A percentile compares a stretch with the other conserved stretches of the same genome.
These are phyloP conservation scores for Tetracladium maxilliforme DNA, from an alignment of 2,329 filamentous ascomycete genomes.

Conservation along the genomic window DNA sequence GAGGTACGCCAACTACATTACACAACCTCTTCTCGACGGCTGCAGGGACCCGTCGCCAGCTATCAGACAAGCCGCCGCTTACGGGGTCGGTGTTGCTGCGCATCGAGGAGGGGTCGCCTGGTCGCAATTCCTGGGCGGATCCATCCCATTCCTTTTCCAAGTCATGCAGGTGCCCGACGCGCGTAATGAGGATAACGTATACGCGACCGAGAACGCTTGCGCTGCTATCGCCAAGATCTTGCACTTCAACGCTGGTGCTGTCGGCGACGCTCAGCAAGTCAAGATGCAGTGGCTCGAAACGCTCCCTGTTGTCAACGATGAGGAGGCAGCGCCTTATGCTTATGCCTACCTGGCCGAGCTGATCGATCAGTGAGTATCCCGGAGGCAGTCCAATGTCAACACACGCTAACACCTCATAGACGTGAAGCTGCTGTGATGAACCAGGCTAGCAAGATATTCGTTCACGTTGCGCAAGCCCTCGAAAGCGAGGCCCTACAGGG, in stretches of 20 bases:
- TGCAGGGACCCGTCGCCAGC: slow-evolving; percentile 77
- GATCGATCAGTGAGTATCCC: slow-evolving; percentile 72
- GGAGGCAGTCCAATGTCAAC: neutral
- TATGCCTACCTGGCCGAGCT: slow-evolving; percentile 85
- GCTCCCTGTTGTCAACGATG: slow-evolving; percentile 82
- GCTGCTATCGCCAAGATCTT: slow-evolving; percentile 95
- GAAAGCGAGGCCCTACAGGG: slow-evolving; percentile 85
- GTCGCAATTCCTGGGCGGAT: slow-evolving; percentile 73
- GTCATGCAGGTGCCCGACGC: slow-evolving; percentile 70
- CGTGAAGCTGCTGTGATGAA: slow-evolving; percentile 70
- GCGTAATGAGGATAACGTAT: slow-evolving; percentile 83
- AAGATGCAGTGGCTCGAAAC: slow-evolving; percentile 82
- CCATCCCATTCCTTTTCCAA: slow-evolving; percentile 72
- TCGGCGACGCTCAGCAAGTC: slow-evolving; percentile 62
- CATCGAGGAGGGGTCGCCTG: slow-evolving; percentile 80
- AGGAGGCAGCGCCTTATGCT: slow-evolving; percentile 92
- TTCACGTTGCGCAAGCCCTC: slow-evolving; percentile 73
- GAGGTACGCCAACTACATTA: slow-evolving; percentile 74
- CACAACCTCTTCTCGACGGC: slow-evolving; percentile 73
- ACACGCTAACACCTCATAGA: slow-evolving; percentile 29
- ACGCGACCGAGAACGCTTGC: slow-evolving; percentile 93
- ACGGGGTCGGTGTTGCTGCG: slow-evolving; percentile 89
- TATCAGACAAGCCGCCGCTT: slow-evolving; percentile 89
- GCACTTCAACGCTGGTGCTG: slow-evolving; percentile 69
- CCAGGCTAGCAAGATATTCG: slow-evolving; percentile 71